Percentiles rank a stretch among this genome's conserved stretches.
phyloP scores from a whole-genome alignment of 495 filamentous ascomycete genomes.

The Neurospora pannonica region DNA sequence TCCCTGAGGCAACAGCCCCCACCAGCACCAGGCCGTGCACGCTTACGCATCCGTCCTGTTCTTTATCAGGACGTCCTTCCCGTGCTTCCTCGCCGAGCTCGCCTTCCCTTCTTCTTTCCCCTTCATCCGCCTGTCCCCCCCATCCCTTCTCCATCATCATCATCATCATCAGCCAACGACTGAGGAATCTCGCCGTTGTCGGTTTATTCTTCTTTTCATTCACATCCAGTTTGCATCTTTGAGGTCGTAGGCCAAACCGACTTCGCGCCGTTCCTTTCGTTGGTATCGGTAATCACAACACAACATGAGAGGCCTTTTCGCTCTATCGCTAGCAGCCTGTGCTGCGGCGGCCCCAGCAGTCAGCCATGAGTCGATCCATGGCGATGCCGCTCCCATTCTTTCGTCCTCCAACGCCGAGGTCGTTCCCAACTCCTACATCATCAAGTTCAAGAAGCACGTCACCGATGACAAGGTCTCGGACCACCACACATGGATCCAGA shows the following conservation, averaged over 20 bases:
- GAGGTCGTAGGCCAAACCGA: conserved; percentile 36
- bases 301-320: conserved; percentile 67
- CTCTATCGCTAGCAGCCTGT: conserved; percentile 57
- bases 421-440: conserved; percentile 88
- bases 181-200: conserved; percentile 19
- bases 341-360: conserved; percentile 68
- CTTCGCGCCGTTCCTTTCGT: conserved; percentile 23
- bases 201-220: conserved; percentile 16
- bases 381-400: conserved; percentile 78
- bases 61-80: conserved; percentile 26
- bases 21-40: conserved; percentile 1
- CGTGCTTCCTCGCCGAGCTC: conserved; percentile 21
- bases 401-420: conserved; percentile 63
- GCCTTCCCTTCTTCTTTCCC: conserved; percentile 18
- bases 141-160: conserved; percentile 30
- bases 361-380: conserved; percentile 68
- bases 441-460: conserved; percentile 98
- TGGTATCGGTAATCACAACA: conserved; percentile 1
- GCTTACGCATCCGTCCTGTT: conserved; percentile 18
- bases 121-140: conserved; percentile 16
- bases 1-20: conserved; percentile 18
- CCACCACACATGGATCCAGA: conserved; percentile 90
- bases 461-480: conserved; percentile 50
- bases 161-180: conserved; percentile 26
- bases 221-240: conserved; percentile 4